Conservation (phyloP, 441 rosid species). For the Populus tomentosa region DNA sequence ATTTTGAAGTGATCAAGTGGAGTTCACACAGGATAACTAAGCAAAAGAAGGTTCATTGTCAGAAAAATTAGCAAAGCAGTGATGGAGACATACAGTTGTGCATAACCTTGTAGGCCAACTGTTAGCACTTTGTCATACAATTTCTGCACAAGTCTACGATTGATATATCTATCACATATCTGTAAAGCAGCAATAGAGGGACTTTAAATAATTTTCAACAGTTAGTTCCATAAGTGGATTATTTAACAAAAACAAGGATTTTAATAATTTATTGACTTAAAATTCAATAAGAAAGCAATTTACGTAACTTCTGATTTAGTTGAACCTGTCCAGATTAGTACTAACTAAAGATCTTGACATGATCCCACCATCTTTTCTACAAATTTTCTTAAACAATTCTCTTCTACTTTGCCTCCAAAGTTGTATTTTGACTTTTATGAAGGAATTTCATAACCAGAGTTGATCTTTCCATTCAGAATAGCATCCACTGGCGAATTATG, state of each 20-base stretch:
- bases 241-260: not conserved
- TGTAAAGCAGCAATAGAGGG: slow-evolving; percentile 21
- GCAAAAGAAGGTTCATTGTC: not conserved
- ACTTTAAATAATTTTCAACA: not conserved
- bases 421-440: not conserved
- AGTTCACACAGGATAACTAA: not conserved
- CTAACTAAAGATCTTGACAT: not conserved
- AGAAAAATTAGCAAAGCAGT: not conserved
- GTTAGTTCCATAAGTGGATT: not conserved
- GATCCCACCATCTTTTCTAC: not conserved
- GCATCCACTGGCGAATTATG: not conserved
- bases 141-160: slow-evolving; percentile 39
- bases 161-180: slow-evolving; percentile 50
- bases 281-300: not conserved
- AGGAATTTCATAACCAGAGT: not conserved
- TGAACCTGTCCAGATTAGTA: not conserved
- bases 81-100: slow-evolving; percentile 38
- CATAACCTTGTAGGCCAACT: slow-evolving; percentile 47
- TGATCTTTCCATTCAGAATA: not conserved
- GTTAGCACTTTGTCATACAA: slow-evolving; percentile 36
- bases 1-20: not conserved
- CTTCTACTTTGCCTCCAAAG: not conserved
- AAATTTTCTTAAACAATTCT: too few species aligned
- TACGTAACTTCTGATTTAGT: not conserved
- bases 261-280: not conserved